phyloP scores from a whole-genome alignment of 495 filamentous ascomycete species.

The Penicillium bialowiezense region DNA sequence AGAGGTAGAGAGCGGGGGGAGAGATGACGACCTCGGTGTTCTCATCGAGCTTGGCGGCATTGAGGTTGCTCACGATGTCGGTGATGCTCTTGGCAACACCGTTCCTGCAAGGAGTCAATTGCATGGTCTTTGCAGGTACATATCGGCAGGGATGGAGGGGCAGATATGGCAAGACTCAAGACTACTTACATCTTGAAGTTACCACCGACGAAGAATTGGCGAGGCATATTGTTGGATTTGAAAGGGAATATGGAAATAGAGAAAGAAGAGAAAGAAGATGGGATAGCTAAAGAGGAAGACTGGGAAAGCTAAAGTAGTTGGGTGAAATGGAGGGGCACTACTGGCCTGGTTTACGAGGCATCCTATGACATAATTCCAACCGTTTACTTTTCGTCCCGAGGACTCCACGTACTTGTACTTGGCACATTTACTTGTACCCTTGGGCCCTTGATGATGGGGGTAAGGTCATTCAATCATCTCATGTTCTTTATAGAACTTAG shows the following conservation, averaged over 20 bases:
- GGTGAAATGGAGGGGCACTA: slow-evolving; percentile 11
- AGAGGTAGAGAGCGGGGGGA: slow-evolving; percentile 86
- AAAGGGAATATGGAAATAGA: slow-evolving; percentile 6
- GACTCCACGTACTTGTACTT: not conserved
- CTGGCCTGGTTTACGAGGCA: slow-evolving; percentile 3
- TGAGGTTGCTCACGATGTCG: slow-evolving; percentile 82
- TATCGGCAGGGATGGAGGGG: slow-evolving; percentile 15
- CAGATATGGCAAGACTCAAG: slow-evolving; percentile 12
- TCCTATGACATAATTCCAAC: slow-evolving; percentile 1
- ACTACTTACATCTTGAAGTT: slow-evolving; percentile 94
- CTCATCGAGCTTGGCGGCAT: slow-evolving; percentile 60
- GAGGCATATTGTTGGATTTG: slow-evolving; percentile 61
- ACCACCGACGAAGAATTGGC: slow-evolving; percentile 98
- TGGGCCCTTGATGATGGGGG: too few relatives aligned
- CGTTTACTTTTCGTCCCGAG: not conserved
- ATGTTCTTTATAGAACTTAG: too few relatives aligned
- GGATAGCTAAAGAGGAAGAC: slow-evolving; percentile 11
- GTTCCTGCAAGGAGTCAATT: slow-evolving; percentile 62
- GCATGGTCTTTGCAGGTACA: slow-evolving; percentile 1
- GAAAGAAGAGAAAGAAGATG: slow-evolving; percentile 6
- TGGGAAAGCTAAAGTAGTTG: slow-evolving; percentile 1
- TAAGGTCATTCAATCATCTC: too few relatives aligned
- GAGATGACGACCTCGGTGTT: slow-evolving; percentile 83
- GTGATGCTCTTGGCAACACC: slow-evolving; percentile 83
- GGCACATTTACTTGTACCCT: too few relatives aligned